A percentile compares a stretch with the other conserved stretches of the same genome.
Evolutionary conservation across 169 alveolate species (phyloP).

Genomic region (Plasmodium sp.): DNA sequence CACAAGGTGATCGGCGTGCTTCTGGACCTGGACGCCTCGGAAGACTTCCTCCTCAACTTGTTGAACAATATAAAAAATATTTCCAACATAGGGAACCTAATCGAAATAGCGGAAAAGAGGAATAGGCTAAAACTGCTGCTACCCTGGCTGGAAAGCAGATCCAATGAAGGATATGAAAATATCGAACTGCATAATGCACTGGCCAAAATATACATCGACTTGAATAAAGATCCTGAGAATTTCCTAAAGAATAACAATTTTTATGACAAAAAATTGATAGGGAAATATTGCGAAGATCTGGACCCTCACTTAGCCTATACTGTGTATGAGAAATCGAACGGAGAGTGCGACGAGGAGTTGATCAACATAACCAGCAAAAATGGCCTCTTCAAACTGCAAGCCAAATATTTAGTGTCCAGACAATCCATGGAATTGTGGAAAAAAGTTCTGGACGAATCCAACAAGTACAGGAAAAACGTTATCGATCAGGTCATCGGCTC

Average conservation of each 20-base stretch:
- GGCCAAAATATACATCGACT: constrained; percentile 98
- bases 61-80: constrained; percentile 94
- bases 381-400: constrained; percentile 97
- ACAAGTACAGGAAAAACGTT: constrained; percentile 94
- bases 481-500: constrained; percentile 97
- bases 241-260: constrained; percentile 96
- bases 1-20: constrained; percentile 98
- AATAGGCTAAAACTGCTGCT: constrained; percentile 95
- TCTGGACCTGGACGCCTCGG: constrained; percentile 98
- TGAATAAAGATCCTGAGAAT: constrained; percentile 96
- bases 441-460: constrained; percentile 91
- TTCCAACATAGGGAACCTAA: constrained; percentile 96
- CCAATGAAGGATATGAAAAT: constrained; percentile 96
- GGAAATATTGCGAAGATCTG: constrained; percentile 98
- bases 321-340: constrained; percentile 98
- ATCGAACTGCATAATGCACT: constrained; percentile 95
- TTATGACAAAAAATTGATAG: constrained; percentile 97
- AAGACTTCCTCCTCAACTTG: constrained; percentile 93
- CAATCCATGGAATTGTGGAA: constrained; percentile 97
- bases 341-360: constrained; percentile 97
- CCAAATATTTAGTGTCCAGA: constrained; percentile 97
- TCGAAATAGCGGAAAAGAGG: constrained; percentile 98
- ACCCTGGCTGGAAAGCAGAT: constrained; percentile 98
- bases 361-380: constrained; percentile 96
- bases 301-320: constrained; percentile 99